Evolutionary conservation across 2,329 filamentous ascomycete species (phyloP), one percentile per base, ranked within the genome.

Genomic region (Coniochaeta ligniaria): DNA sequence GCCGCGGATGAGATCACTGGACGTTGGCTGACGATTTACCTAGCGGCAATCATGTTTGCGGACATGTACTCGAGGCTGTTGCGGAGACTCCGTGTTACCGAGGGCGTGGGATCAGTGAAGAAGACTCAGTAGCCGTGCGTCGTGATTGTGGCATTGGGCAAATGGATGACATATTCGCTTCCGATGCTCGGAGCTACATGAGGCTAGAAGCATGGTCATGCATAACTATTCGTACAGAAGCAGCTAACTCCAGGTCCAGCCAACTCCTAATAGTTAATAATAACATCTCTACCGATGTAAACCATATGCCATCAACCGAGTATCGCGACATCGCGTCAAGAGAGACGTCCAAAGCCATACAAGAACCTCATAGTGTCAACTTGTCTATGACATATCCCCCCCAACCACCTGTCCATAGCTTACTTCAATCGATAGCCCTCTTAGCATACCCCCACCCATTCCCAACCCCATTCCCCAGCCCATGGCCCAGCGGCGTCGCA

Each of bases 381-480:
- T 14, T 36, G 35, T 33, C 31, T 9, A 33, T 33, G 31, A 9
- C 36, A 17, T n/a, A 38, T 17, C 36, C 14, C 12, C 36, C 12
- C 6, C 36, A 14, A 4, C 16, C 5, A 6, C 41, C 5, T 6
- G 12, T 22, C 6, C 41, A 43, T 20, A 43, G 22, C 47, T 2
- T 31, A 12, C n/a, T 28, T 64, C 59, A 82, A 63, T 82, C 81
- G 57, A 80, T 75, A 11, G 71, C 70, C 62, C 82, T 72, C 71
- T 85, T 85, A 28, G 80, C 74, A 61, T 84, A 84, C 2, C 83
- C 83, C 83, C 83, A 86, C 56, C 83, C 83, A 60, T 85, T 85
- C 9, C 83, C 83, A 1, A 73, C 69, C n/a, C 75, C 73, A 59
- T 76, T 78, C 9, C 54, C 54, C 28, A 83, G n/a, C 0, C 82